Percentiles rank a stretch among this genome's conserved stretches.
Conservation (phyloP, 768 basidiomycete species). For the Tricholomella constricta region DNA sequence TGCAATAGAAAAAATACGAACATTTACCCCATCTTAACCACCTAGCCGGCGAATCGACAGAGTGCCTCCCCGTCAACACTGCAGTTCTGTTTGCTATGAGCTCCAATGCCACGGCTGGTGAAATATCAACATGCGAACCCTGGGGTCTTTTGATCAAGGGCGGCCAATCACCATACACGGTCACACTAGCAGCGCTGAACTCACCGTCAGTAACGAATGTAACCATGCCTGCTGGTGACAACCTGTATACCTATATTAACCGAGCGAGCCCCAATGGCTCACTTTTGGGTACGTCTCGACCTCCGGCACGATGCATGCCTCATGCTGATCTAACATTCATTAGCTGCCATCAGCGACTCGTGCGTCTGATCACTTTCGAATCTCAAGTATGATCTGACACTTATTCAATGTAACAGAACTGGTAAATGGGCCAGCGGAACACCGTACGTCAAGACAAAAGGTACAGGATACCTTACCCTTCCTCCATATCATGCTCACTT, state of each 20-base stretch:
- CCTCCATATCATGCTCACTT: background rate
- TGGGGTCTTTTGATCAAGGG: slow-evolving; percentile 49
- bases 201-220: slow-evolving; percentile 44
- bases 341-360: slow-evolving; percentile 45
- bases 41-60: slow-evolving; percentile 17
- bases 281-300: slow-evolving; percentile 39
- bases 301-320: background rate
- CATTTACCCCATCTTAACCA: background rate
- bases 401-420: slow-evolving; percentile 28
- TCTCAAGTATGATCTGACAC: background rate
- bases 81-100: slow-evolving; percentile 20
- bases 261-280: slow-evolving; percentile 36
- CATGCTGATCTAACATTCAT: background rate
- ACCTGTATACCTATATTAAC: slow-evolving; percentile 45
- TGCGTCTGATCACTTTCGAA: slow-evolving; percentile 31
- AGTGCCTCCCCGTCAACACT: slow-evolving; percentile 14
- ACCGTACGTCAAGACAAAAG: slow-evolving; percentile 30
- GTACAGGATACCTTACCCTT: slow-evolving; percentile 10
- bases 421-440: slow-evolving; percentile 41
- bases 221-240: slow-evolving; percentile 36
- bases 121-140: slow-evolving; percentile 43
- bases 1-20: background rate
- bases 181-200: slow-evolving; percentile 39
- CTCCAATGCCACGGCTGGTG: slow-evolving; percentile 37
- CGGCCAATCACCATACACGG: slow-evolving; percentile 45